Evolutionary conservation across 75 land plant species (phyloP).

Genomic region (Sequoiadendron giganteum): DNA sequence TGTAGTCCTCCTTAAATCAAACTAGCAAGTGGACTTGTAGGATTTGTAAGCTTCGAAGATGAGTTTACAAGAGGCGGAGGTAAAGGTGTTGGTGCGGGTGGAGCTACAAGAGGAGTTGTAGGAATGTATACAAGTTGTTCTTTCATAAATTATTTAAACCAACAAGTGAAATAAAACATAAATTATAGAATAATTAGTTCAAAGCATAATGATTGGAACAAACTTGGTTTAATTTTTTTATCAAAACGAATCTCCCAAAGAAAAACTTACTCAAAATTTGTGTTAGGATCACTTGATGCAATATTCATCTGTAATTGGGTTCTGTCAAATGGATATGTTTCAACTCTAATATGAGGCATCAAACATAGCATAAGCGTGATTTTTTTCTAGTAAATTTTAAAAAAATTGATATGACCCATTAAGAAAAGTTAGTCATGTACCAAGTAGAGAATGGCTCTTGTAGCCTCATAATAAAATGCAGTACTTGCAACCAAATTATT

Average conservation of each 20-base stretch:
- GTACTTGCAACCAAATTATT: constrained; percentile 92
- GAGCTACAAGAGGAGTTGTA: constrained; percentile 17
- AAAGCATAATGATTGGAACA: background rate
- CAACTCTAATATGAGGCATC: constrained; percentile 75
- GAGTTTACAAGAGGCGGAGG: constrained; percentile 30
- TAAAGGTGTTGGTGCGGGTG: constrained; percentile 26
- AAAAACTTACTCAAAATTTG: constrained; percentile 78
- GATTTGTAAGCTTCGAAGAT: constrained; percentile 50
- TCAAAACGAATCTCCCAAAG: background rate
- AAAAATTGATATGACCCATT: background rate
- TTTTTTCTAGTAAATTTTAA: background rate
- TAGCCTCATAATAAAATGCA: constrained; percentile 74
- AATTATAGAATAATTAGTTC: background rate
- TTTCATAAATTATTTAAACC: constrained; percentile 94
- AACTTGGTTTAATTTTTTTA: background rate
- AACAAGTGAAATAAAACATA: constrained; percentile 18
- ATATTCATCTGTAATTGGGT: constrained; percentile 93
- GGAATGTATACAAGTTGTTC: constrained; percentile 80
- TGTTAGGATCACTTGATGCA: constrained; percentile 74
- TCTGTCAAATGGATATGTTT: constrained; percentile 96
- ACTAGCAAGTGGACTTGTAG: constrained; percentile 85
- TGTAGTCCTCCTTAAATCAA: constrained; percentile 44
- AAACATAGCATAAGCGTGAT: background rate
- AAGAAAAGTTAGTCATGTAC: constrained; percentile 35
- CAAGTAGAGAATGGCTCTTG: constrained; percentile 80